These are phyloP conservation scores for Vitis hybrid DNA, from an alignment of 177 flowering plant species.

Conservation along the genomic window DNA sequence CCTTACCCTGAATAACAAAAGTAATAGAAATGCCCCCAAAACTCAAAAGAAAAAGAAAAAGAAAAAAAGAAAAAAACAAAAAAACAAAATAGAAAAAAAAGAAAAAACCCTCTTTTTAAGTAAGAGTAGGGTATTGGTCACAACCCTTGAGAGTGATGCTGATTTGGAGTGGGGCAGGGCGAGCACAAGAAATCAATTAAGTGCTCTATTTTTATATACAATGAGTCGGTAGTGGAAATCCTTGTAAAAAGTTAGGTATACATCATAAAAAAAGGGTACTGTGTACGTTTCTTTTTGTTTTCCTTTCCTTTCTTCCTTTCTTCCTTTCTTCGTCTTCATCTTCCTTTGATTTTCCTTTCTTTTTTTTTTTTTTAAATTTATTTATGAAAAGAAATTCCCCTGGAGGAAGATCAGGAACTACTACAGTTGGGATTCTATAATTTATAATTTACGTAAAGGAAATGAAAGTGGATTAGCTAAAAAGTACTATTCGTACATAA, in stretches of 20 bases:
- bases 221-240: slow-evolving; percentile 5
- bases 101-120: not conserved
- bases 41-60: not conserved
- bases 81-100: no score
- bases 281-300: not conserved
- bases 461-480: not conserved
- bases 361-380: no score
- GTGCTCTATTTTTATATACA: not conserved
- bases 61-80: no score
- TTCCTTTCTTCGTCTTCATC: not conserved
- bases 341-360: no score
- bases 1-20: not conserved
- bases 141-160: not conserved
- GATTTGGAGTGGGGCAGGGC: not conserved
- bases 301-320: not conserved
- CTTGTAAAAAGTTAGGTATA: slow-evolving; percentile 4
- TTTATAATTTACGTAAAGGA: not conserved
- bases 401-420: no score
- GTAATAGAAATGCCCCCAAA: not conserved
- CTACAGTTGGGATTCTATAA: no score
- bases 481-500: not conserved
- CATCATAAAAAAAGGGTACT: not conserved
- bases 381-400: no score
- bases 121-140: not conserved
- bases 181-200: not conserved